A percentile compares a stretch with the other conserved stretches of the same genome.
phyloP scores from a whole-genome alignment of 768 basidiomycete species.

The Punctularia strigosozonata region DNA sequence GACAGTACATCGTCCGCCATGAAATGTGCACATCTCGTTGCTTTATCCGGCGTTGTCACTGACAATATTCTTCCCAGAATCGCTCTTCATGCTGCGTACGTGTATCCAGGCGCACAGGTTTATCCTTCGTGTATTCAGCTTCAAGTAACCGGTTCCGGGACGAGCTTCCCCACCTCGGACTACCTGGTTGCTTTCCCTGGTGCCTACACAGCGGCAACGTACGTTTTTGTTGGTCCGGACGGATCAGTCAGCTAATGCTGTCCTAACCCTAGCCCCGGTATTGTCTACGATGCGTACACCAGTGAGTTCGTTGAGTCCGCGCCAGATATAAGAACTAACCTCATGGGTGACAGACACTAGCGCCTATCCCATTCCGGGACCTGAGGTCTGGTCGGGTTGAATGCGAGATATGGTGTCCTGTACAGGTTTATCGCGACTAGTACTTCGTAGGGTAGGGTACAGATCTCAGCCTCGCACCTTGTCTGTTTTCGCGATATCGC shows the following conservation, averaged over 20 bases:
- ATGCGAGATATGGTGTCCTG: no score
- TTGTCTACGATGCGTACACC: constrained; percentile 24
- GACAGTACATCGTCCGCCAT: constrained; percentile 38
- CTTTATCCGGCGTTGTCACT: neutral
- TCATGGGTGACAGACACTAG: no score
- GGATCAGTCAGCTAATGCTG: neutral
- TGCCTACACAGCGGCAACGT: constrained; percentile 26
- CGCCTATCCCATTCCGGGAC: constrained; percentile 31
- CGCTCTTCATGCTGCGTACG: constrained; percentile 26
- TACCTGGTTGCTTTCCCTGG: constrained; percentile 42
- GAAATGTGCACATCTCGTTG: constrained; percentile 23
- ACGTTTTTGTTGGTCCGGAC: constrained; percentile 8
- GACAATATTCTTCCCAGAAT: constrained; percentile 16
- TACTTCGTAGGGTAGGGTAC: no score
- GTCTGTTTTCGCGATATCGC: no score
- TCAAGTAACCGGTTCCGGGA: constrained; percentile 33
- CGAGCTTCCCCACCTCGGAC: constrained; percentile 24
- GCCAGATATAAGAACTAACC: no score
- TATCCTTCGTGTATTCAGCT: constrained; percentile 37
- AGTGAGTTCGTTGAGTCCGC: no score
- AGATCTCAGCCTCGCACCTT: no score
- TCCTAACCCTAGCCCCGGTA: constrained; percentile 10
- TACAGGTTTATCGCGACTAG: no score
- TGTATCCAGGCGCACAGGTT: constrained; percentile 31
- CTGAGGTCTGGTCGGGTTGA: no score